These are phyloP conservation scores for Vitis rotundifolia DNA, from an alignment of 164 flowering plant species.

Conservation along the genomic window DNA sequence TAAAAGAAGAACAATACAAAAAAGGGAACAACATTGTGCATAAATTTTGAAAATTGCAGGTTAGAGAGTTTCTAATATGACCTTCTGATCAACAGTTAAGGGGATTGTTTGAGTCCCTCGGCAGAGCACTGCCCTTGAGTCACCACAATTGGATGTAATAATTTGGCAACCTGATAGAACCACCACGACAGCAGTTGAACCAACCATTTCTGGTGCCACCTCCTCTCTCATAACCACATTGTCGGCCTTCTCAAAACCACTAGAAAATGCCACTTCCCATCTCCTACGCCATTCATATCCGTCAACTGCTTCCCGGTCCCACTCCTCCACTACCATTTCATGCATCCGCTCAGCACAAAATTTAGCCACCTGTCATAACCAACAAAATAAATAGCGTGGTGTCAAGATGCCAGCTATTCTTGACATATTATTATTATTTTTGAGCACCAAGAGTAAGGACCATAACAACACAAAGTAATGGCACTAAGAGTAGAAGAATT, in stretches of 20 bases:
- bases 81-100: slow-evolving; percentile 77
- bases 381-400: background rate
- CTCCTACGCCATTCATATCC: slow-evolving; percentile 51
- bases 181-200: slow-evolving; percentile 70
- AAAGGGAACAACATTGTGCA: background rate
- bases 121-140: slow-evolving; percentile 75
- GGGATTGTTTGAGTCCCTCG: slow-evolving; percentile 54
- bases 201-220: slow-evolving; percentile 60
- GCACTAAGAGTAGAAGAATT: no score
- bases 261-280: slow-evolving; percentile 55
- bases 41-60: background rate
- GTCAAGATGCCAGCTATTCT: background rate
- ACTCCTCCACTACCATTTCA: slow-evolving; percentile 56
- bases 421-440: no score
- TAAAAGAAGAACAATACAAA: background rate
- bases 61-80: slow-evolving; percentile 8
- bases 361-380: slow-evolving; percentile 51
- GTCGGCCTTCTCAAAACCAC: slow-evolving; percentile 55
- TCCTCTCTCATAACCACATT: slow-evolving; percentile 35
- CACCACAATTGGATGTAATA: slow-evolving; percentile 73
- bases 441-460: no score
- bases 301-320: slow-evolving; percentile 33
- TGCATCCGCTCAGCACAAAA: slow-evolving; percentile 63
- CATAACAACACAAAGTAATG: no score
- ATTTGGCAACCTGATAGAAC: slow-evolving; percentile 73